These are phyloP conservation scores for Ustilago hordei DNA, from an alignment of 1,284 basidiomycete species.

Conservation along the genomic window DNA sequence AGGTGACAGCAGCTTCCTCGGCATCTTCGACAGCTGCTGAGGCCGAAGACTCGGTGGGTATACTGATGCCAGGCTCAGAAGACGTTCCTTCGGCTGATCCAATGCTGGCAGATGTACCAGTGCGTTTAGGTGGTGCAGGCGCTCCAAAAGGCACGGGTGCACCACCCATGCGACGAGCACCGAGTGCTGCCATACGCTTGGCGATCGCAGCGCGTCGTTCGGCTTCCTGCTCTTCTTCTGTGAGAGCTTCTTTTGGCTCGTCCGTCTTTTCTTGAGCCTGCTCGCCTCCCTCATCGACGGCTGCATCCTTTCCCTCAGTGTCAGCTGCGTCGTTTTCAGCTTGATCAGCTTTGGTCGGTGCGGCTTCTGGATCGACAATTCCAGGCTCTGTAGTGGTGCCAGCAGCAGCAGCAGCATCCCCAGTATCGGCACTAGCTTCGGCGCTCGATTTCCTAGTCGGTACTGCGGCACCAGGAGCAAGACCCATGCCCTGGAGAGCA, in stretches of 20 bases:
- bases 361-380: background rate
- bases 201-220: constrained; percentile 60
- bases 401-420: constrained; percentile 2
- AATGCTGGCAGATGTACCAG: constrained; percentile 22
- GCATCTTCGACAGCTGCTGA: constrained; percentile 2
- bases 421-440: constrained; percentile 11
- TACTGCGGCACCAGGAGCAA: constrained; percentile 32
- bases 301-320: constrained; percentile 10
- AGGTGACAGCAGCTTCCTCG: constrained; percentile 8
- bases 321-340: constrained; percentile 5
- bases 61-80: constrained; percentile 43
- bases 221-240: constrained; percentile 59
- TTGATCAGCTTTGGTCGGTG: constrained; percentile 2
- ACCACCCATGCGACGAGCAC: constrained; percentile 63
- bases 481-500: constrained; percentile 53
- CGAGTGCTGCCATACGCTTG: constrained; percentile 65
- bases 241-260: constrained; percentile 34
- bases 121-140: constrained; percentile 30
- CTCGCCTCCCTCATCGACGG: background rate
- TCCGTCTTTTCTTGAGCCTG: constrained; percentile 16
- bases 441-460: constrained; percentile 25
- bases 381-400: constrained; percentile 7
- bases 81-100: constrained; percentile 34
- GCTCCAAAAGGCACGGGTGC: constrained; percentile 42
- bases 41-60: constrained; percentile 18